Percentiles rank a stretch among this genome's conserved stretches.
These are phyloP conservation scores for Mycena albidolilacea DNA, from an alignment of 768 basidiomycete species.

Conservation along the genomic window DNA sequence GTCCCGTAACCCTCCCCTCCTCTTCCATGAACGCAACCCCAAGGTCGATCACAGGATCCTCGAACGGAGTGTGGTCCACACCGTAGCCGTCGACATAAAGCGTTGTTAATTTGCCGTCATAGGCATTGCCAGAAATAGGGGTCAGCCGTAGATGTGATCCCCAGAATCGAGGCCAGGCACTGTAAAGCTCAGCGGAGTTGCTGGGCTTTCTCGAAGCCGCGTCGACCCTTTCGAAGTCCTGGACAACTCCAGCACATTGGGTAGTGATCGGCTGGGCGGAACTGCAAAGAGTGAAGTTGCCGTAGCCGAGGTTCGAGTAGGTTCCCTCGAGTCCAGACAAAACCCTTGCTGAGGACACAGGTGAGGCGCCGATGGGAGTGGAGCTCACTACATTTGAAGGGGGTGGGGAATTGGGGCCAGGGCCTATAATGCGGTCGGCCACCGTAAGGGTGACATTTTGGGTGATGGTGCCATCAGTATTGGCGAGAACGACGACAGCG, in stretches of 20 bases:
- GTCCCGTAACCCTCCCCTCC: slow-evolving; percentile 48
- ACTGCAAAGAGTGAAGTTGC: slow-evolving; percentile 54
- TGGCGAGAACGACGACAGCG: slow-evolving; percentile 53
- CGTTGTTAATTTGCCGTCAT: slow-evolving; percentile 40
- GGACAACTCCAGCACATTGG: slow-evolving; percentile 42
- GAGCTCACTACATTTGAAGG: not conserved
- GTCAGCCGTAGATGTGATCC: slow-evolving; percentile 53
- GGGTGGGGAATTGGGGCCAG: not conserved
- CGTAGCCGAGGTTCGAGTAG: slow-evolving; percentile 56
- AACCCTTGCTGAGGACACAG: slow-evolving; percentile 31
- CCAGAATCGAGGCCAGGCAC: slow-evolving; percentile 52
- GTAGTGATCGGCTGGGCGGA: slow-evolving; percentile 23
- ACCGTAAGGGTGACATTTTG: slow-evolving; percentile 23
- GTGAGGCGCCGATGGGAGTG: not conserved
- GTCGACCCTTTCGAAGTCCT: slow-evolving; percentile 48
- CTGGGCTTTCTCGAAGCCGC: slow-evolving; percentile 6
- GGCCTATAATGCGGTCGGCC: slow-evolving; percentile 40
- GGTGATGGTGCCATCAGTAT: slow-evolving; percentile 39
- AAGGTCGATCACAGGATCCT: not conserved
- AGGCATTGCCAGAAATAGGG: slow-evolving; percentile 36
- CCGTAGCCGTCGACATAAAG: slow-evolving; percentile 58
- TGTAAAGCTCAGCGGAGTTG: slow-evolving; percentile 41
- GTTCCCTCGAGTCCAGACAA: slow-evolving; percentile 40
- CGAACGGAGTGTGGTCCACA: slow-evolving; percentile 50
- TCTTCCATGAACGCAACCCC: slow-evolving; percentile 42